Base-by-base conservation (phyloP, 2,329 filamentous ascomycete genomes). In the Epichloe uncinata region DNA sequence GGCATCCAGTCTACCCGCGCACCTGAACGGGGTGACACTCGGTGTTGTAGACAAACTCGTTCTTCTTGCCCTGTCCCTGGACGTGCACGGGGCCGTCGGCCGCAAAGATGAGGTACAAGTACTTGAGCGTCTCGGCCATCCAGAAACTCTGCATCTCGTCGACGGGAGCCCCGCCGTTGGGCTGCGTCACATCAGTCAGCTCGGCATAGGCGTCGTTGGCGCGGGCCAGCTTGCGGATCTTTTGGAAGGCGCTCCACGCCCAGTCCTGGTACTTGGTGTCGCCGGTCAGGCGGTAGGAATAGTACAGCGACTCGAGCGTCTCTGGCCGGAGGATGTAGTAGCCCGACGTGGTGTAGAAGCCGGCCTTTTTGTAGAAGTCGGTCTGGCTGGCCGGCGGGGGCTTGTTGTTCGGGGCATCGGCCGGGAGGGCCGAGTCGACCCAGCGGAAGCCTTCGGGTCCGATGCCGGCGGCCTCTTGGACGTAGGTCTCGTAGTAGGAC, bases 51-150 rank as follows among this genome's bases (percentile, higher is more conserved):
- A 76, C 72, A 55, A 66, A 79, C 52, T 68, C 50, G 55, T 75
- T 75, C n/a, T 63, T 59, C 45, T 66, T 64, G 11, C 66, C 65
- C 55, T 71, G 68, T 46, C 78, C 64, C 60, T 78, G 74, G 58
- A 72, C 73, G 4, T 79, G 75, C 58, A 72, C 74, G 3, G 64
- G 61, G 2, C 73, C 79, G 34, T 87, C 84, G 62, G 67, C 69
- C 0, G 77, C 73, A 61, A 81, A 79, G 52, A 86, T 85, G 58
- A 94, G 63, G 67, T 86, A 94, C 50, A 77, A 71, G 64, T 94
- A 94, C 73, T 95, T 95, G 64, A 95, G 63, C 54, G 89, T 84
- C 70, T 95, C 88, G 0, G 88, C 87, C 64, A 94, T 88, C 71
- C 85, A 82, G 69, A 93, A 95, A 59, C 84, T 90, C 68, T 95